phyloP scores from a whole-genome alignment of 371 early-diverging fungal species.

The Mucor mucedo region DNA sequence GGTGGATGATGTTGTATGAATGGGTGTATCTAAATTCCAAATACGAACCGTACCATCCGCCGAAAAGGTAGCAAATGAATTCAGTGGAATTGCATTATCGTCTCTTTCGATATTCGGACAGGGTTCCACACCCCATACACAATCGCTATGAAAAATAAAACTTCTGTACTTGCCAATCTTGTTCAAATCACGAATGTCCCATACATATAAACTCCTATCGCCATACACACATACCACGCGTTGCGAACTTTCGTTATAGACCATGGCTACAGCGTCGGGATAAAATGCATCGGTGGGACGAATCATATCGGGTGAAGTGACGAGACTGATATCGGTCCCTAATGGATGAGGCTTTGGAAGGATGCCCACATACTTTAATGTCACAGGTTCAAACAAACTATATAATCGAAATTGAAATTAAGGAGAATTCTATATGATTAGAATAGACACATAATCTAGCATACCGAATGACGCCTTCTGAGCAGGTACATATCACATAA shows the following conservation, averaged over 20 bases:
- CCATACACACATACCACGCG: conserved; percentile 67
- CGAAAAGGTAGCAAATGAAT: conserved; percentile 79
- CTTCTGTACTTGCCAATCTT: conserved; percentile 70
- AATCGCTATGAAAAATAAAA: conserved; percentile 78
- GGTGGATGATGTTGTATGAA: conserved; percentile 24
- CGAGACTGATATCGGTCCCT: conserved; percentile 62
- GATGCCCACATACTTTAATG: conserved; percentile 72
- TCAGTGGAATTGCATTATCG: conserved; percentile 51
- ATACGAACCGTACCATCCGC: conserved; percentile 83
- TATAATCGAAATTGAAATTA: not conserved
- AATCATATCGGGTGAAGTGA: conserved; percentile 43
- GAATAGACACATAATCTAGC: not conserved
- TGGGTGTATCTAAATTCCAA: conserved; percentile 70
- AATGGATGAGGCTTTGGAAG: conserved; percentile 78
- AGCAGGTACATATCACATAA: conserved; percentile 76
- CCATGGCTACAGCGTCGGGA: conserved; percentile 68
- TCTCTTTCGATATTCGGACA: conserved; percentile 28
- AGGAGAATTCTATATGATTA: not conserved
- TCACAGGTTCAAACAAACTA: conserved; percentile 75
- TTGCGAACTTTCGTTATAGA: conserved; percentile 48
- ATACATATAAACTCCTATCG: conserved; percentile 77
- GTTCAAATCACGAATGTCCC: conserved; percentile 74
- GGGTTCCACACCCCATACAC: conserved; percentile 84
- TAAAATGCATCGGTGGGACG: conserved; percentile 42
- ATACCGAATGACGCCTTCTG: conserved; percentile 74